These are phyloP conservation scores for Chlamydomonas sp. DNA, from an alignment of 139 green algal genomes.

Conservation along the genomic window DNA sequence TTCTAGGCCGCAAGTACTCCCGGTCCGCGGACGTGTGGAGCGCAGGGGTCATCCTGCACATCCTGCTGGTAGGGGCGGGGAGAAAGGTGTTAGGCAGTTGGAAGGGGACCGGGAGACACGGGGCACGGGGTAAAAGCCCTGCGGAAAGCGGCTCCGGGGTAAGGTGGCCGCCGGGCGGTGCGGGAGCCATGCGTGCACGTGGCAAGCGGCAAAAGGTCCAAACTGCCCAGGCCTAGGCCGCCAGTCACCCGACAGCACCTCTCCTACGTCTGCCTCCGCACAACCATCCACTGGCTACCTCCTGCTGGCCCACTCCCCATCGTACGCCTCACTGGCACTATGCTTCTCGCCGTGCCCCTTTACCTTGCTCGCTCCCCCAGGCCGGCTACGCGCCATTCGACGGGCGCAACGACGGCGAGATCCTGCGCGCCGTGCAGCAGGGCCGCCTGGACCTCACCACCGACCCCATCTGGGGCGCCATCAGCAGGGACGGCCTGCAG, in stretches of 20 bases:
- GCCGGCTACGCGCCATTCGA: conserved; percentile 37
- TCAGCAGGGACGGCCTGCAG: conserved; percentile 7
- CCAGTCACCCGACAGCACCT: too few species aligned
- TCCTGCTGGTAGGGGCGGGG: conserved; percentile 48
- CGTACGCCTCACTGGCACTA: neutral
- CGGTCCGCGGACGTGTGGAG: conserved; percentile 68
- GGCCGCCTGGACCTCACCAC: conserved; percentile 7
- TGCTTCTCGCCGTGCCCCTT: neutral
- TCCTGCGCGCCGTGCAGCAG: conserved; percentile 17
- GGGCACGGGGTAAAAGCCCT: neutral
- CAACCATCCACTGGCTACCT: too few species aligned
- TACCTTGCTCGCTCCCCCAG: neutral
- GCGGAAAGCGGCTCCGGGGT: too few species aligned
- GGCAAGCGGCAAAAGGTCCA: too few species aligned
- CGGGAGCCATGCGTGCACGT: too few species aligned
- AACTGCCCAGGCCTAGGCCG: too few species aligned
- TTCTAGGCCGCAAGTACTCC: conserved; percentile 58
- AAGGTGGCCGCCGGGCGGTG: too few species aligned
- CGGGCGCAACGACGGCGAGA: conserved; percentile 23
- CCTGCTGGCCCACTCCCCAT: neutral
- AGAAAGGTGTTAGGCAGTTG: neutral
- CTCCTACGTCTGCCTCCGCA: too few species aligned
- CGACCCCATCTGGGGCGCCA: conserved; percentile 30
- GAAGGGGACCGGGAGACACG: neutral
- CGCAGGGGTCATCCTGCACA: conserved; percentile 73